Percentiles rank a stretch among this genome's conserved stretches.
Conservation (phyloP, 176 grass and related monocot genomes). For the Oryza glumipatula region DNA sequence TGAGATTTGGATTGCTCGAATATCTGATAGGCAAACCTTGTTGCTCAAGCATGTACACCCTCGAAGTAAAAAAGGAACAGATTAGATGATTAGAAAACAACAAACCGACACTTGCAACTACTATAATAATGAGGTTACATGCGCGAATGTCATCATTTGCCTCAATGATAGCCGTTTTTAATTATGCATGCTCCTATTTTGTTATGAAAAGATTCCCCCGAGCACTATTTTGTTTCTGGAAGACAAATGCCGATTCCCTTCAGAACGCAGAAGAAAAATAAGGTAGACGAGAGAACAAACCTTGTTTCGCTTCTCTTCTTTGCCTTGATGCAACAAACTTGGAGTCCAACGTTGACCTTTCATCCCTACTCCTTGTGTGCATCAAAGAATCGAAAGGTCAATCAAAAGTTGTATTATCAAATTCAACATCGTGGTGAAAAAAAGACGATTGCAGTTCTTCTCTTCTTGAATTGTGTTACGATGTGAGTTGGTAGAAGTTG, state of each 20-base stretch:
- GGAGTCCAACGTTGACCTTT: neutral
- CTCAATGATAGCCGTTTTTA: neutral
- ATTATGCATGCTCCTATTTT: neutral
- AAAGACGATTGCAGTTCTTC: neutral
- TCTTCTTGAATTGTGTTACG: too few species aligned
- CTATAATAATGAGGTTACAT: neutral
- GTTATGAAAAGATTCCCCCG: neutral
- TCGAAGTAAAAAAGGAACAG: neutral
- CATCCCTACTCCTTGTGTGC: neutral
- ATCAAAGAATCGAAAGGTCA: neutral
- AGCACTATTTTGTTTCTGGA: conserved; percentile 16
- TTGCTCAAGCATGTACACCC: neutral
- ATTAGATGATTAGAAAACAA: neutral
- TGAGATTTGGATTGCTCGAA: neutral
- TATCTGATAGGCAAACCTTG: neutral
- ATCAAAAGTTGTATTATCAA: neutral
- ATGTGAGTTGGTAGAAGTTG: too few species aligned
- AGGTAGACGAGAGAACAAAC: conserved; percentile 8
- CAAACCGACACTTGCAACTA: neutral
- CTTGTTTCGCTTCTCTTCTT: conserved; percentile 28
- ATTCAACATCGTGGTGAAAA: neutral
- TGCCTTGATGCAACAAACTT: neutral
- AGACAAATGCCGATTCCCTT: conserved; percentile 28
- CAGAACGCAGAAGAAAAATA: neutral
- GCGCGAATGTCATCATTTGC: neutral